Conservation (phyloP, 768 basidiomycete genomes). For the Leccinum variicolor region DNA sequence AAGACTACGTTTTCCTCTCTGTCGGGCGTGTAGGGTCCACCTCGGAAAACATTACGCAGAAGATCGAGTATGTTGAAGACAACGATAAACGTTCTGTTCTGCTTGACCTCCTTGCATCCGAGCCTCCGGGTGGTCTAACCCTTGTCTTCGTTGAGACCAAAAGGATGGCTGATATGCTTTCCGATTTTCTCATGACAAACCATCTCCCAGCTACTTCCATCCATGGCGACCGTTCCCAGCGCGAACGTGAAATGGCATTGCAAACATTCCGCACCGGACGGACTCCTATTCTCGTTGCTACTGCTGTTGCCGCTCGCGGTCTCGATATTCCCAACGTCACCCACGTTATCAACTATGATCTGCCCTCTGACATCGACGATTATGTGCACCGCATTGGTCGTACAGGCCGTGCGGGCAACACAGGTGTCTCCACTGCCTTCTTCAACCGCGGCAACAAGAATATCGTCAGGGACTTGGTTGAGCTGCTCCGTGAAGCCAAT, state of each 20-base stretch:
- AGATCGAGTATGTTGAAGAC: slow-evolving; percentile 98
- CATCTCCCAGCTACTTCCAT: slow-evolving; percentile 91
- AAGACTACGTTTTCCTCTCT: slow-evolving; percentile 98
- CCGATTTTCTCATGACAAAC: slow-evolving; percentile 88
- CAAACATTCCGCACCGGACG: slow-evolving; percentile 94
- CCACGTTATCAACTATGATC: slow-evolving; percentile 97
- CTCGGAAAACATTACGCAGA: slow-evolving; percentile 99
- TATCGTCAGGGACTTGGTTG: slow-evolving; percentile 88
- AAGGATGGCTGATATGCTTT: slow-evolving; percentile 98
- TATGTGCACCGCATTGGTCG: slow-evolving; percentile 98
- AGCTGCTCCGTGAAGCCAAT: slow-evolving; percentile 93
- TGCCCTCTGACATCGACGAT: slow-evolving; percentile 97
- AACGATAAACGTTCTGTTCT: slow-evolving; percentile 94
- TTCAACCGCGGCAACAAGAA: slow-evolving; percentile 92
- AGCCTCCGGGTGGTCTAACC: slow-evolving; percentile 68
- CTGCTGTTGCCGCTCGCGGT: slow-evolving; percentile 97
- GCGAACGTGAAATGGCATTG: slow-evolving; percentile 94
- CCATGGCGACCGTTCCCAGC: slow-evolving; percentile 96
- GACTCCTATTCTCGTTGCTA: slow-evolving; percentile 96
- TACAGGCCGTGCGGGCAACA: slow-evolving; percentile 98
- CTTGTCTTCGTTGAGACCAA: slow-evolving; percentile 99
- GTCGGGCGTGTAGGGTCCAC: slow-evolving; percentile 98
- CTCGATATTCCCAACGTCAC: slow-evolving; percentile 99
- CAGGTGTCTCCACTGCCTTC: slow-evolving; percentile 93
- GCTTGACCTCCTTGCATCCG: slow-evolving; percentile 87